These are phyloP conservation scores for Penicillium coffeae DNA, from an alignment of 495 filamentous ascomycete genomes.

Conservation along the genomic window DNA sequence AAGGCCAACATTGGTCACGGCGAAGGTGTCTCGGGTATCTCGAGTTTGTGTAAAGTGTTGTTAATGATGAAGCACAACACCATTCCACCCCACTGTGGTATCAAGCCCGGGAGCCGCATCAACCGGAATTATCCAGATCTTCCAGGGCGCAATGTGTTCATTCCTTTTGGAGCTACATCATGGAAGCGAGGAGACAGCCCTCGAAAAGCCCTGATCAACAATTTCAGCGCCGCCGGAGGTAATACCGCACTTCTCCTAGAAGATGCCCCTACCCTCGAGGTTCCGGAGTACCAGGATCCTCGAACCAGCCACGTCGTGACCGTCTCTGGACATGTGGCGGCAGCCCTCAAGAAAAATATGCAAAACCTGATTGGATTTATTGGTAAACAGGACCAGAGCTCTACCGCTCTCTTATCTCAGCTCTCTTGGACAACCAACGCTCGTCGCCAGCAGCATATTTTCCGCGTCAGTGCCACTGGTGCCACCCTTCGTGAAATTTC, in stretches of 20 bases:
- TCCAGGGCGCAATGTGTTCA: slow-evolving; percentile 23
- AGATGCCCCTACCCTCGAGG: too few relatives aligned
- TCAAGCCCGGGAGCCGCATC: slow-evolving; percentile 44
- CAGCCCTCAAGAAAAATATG: slow-evolving; percentile 33
- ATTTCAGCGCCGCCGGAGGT: slow-evolving; percentile 35
- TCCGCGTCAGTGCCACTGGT: slow-evolving; percentile 1
- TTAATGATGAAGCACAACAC: slow-evolving; percentile 4
- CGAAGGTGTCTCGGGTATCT: slow-evolving; percentile 20
- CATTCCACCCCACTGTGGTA: slow-evolving; percentile 22
- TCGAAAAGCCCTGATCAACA: slow-evolving; percentile 30
- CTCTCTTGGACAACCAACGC: slow-evolving; percentile 72
- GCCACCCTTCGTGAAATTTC: too few relatives aligned
- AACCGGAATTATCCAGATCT: slow-evolving; percentile 31
- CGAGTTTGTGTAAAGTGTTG: slow-evolving; percentile 13
- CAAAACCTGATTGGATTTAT: slow-evolving; percentile 18
- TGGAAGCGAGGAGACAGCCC: background rate
- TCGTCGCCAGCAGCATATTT: slow-evolving; percentile 59
- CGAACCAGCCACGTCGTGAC: too few relatives aligned
- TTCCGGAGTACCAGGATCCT: too few relatives aligned
- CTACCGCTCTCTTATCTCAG: slow-evolving; percentile 5
- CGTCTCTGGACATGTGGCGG: slow-evolving; percentile 32
- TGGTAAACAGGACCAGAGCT: background rate
- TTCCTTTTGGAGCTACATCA: slow-evolving; percentile 15
- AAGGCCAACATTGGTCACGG: slow-evolving; percentile 43
- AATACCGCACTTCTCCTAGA: slow-evolving; percentile 36